phyloP scores from a whole-genome alignment of 352 stramenopile genomes.

The Pythium biforme region DNA sequence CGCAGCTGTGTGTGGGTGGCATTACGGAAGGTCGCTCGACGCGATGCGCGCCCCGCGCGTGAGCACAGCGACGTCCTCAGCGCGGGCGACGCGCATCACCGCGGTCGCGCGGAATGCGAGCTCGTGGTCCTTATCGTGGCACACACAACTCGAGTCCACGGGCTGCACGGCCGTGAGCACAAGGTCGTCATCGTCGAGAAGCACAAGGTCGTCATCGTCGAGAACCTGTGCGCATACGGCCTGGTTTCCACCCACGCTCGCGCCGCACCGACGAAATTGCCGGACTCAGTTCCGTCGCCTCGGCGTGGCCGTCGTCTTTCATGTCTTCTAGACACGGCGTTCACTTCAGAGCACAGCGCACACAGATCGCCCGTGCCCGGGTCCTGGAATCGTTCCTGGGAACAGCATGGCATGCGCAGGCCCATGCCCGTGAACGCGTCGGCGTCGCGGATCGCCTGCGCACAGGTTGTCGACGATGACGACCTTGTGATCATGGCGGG shows the following conservation, averaged over 20 bases:
- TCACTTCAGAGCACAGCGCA: background rate
- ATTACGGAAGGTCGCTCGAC: no score
- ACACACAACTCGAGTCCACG: background rate
- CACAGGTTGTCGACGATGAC: no score
- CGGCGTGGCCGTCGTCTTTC: background rate
- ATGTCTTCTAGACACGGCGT: conserved; percentile 4
- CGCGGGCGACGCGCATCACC: background rate
- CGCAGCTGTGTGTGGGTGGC: no score
- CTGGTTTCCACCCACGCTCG: background rate
- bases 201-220: background rate
- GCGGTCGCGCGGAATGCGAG: background rate
- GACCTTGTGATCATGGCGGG: no score
- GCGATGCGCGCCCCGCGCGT: background rate
- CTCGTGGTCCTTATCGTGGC: no score
- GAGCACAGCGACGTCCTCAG: background rate
- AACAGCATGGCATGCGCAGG: background rate
- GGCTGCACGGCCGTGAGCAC: background rate
- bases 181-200: no score
- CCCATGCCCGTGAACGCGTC: background rate
- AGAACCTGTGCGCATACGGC: conserved; percentile 1
- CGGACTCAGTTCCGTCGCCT: background rate
- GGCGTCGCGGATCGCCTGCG: background rate
- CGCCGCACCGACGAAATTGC: conserved; percentile 5
- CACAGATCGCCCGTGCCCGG: background rate
- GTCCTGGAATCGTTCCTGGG: conserved; percentile 4